These are phyloP conservation scores for Sporothrix globosa DNA, from an alignment of 2,329 filamentous ascomycete species.

Conservation along the genomic window DNA sequence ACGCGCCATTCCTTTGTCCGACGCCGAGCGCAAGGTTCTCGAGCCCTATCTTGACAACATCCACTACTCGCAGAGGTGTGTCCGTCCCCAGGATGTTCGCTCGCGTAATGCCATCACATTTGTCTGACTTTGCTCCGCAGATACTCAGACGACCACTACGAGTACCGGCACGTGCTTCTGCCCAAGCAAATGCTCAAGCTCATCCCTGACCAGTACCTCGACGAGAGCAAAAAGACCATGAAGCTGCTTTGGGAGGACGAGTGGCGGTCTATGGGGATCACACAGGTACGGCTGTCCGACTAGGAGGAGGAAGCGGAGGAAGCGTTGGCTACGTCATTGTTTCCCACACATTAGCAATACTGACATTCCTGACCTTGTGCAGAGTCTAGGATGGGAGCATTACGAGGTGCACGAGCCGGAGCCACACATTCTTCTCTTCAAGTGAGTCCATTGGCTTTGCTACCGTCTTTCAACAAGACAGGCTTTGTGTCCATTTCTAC, in stretches of 20 bases:
- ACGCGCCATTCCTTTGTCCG: constrained; percentile 76
- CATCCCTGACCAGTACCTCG: constrained; percentile 75
- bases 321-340: constrained; percentile 13
- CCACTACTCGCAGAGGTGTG: constrained; percentile 71
- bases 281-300: constrained; percentile 67
- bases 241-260: constrained; percentile 98
- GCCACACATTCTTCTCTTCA: constrained; percentile 97
- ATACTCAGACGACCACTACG: constrained; percentile 89
- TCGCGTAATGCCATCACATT: constrained; percentile 43
- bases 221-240: constrained; percentile 78
- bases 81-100: constrained; percentile 56
- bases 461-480: not conserved
- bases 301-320: not conserved
- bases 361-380: constrained; percentile 30
- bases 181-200: constrained; percentile 98
- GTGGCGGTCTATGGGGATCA: constrained; percentile 96
- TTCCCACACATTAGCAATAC: not conserved
- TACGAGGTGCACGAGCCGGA: constrained; percentile 99
- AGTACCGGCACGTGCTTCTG: constrained; percentile 97
- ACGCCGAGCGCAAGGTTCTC: constrained; percentile 78
- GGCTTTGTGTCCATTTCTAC: not conserved
- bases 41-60: constrained; percentile 93
- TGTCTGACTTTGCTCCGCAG: constrained; percentile 50
- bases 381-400: constrained; percentile 99
- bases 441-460: constrained; percentile 62